These are phyloP conservation scores for Veloboletus limbatus DNA, from an alignment of 1,284 basidiomycete genomes.

Conservation along the genomic window DNA sequence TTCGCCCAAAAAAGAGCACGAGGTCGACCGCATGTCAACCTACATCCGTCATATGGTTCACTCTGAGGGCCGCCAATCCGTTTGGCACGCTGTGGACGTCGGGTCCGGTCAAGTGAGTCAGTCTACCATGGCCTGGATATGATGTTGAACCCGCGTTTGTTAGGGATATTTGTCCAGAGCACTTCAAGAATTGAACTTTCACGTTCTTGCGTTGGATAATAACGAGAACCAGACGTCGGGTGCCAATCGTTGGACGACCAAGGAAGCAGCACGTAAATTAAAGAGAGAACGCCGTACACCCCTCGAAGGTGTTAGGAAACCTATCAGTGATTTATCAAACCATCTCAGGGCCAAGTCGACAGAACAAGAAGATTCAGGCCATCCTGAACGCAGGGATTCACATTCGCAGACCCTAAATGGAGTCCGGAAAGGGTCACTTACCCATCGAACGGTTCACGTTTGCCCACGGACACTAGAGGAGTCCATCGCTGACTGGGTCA, in stretches of 20 bases:
- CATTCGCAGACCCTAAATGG: conserved; percentile 1
- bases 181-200: conserved; percentile 36
- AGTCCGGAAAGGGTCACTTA: conserved; percentile 37
- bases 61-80: conserved; percentile 18
- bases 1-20: conserved; percentile 56
- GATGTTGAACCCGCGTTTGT: not conserved
- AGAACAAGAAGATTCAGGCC: not conserved
- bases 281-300: conserved; percentile 11
- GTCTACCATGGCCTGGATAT: not conserved
- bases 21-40: conserved; percentile 45
- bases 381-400: not conserved
- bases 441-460: conserved; percentile 51
- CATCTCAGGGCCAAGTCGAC: not conserved
- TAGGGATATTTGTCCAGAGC: conserved; percentile 51
- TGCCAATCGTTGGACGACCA: conserved; percentile 37
- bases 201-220: conserved; percentile 53
- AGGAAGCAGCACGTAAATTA: conserved; percentile 18
- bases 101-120: conserved; percentile 52
- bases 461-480: conserved; percentile 39
- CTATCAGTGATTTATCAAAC: not conserved
- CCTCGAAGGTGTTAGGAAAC: not conserved
- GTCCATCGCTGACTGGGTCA: conserved; percentile 31
- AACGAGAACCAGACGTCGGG: conserved; percentile 43
- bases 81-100: conserved; percentile 45
- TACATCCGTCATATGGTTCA: conserved; percentile 34